Conservation (phyloP, 805 yeast species). For the Cyberlindnera xishuangbannaensis region DNA sequence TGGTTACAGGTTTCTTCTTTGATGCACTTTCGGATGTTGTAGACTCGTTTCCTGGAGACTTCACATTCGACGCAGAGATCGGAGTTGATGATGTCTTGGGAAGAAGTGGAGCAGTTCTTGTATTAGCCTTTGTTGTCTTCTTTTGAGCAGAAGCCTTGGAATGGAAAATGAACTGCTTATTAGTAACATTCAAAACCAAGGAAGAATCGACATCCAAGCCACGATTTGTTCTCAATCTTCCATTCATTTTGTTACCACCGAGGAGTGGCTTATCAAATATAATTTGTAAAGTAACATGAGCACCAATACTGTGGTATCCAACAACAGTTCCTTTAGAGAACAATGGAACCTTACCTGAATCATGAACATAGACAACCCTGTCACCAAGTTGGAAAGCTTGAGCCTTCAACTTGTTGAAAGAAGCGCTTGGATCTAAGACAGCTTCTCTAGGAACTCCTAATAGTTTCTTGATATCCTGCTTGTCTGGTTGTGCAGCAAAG, state of each 20-base stretch:
- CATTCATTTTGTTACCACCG: slow-evolving; percentile 78
- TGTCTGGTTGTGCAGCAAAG: slow-evolving; percentile 38
- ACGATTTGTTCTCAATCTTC: slow-evolving; percentile 69
- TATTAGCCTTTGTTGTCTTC: slow-evolving; percentile 21
- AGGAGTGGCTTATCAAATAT: slow-evolving; percentile 79
- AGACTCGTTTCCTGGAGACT: slow-evolving; percentile 7
- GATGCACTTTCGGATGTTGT: slow-evolving; percentile 17
- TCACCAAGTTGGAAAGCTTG: slow-evolving; percentile 87
- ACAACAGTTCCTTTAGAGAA: slow-evolving; percentile 89
- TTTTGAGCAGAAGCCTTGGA: slow-evolving; percentile 49
- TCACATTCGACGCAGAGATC: not conserved
- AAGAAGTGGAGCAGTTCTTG: slow-evolving; percentile 18
- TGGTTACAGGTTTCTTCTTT: slow-evolving; percentile 21
- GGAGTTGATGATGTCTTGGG: not conserved
- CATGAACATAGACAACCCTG: slow-evolving; percentile 77
- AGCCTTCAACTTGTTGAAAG: slow-evolving; percentile 61
- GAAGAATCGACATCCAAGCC: slow-evolving; percentile 83
- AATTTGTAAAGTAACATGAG: slow-evolving; percentile 57
- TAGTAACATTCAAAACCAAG: slow-evolving; percentile 69
- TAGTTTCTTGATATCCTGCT: slow-evolving; percentile 48
- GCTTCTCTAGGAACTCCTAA: slow-evolving; percentile 84
- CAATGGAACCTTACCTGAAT: slow-evolving; percentile 83
- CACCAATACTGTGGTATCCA: slow-evolving; percentile 56
- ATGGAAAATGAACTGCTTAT: slow-evolving; percentile 71
- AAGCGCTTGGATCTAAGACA: slow-evolving; percentile 66